These are phyloP conservation scores for Ophiostoma populinum DNA, from an alignment of 2,329 filamentous ascomycete species.

Conservation along the genomic window DNA sequence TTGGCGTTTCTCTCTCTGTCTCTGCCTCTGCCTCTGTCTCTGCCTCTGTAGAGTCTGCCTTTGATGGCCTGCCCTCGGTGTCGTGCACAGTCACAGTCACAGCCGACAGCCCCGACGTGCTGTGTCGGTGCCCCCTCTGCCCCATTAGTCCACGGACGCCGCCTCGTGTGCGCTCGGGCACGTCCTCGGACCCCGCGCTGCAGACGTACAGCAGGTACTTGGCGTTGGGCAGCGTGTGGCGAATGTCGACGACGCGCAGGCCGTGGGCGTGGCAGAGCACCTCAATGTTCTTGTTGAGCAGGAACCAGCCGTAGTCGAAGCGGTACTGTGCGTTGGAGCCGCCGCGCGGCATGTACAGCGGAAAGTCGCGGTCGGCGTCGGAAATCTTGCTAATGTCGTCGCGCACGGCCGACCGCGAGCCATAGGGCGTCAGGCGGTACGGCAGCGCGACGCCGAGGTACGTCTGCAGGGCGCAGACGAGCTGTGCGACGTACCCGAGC, in stretches of 20 bases:
- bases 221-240: constrained; percentile 82
- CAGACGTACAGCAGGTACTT: constrained; percentile 86
- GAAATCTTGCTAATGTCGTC: constrained; percentile 51
- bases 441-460: constrained; percentile 67
- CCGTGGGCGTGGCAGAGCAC: constrained; percentile 45
- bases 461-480: constrained; percentile 60
- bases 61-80: too few relatives aligned
- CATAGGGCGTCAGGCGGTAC: constrained; percentile 57
- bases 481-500: constrained; percentile 60
- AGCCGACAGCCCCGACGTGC: constrained; percentile 1
- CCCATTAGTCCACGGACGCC: constrained; percentile 42
- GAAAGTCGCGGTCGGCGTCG: constrained; percentile 53
- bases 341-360: constrained; percentile 49
- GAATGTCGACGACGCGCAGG: constrained; percentile 69
- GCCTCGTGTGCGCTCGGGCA: constrained; percentile 43
- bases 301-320: constrained; percentile 89
- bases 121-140: constrained; percentile 25
- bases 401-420: constrained; percentile 57
- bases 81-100: background rate
- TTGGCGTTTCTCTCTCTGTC: too few relatives aligned
- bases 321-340: constrained; percentile 61
- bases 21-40: too few relatives aligned
- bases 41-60: too few relatives aligned
- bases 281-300: constrained; percentile 94
- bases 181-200: constrained; percentile 53